Base-by-base conservation (phyloP, 768 basidiomycete genomes). In the Pulveroboletus sp. region DNA sequence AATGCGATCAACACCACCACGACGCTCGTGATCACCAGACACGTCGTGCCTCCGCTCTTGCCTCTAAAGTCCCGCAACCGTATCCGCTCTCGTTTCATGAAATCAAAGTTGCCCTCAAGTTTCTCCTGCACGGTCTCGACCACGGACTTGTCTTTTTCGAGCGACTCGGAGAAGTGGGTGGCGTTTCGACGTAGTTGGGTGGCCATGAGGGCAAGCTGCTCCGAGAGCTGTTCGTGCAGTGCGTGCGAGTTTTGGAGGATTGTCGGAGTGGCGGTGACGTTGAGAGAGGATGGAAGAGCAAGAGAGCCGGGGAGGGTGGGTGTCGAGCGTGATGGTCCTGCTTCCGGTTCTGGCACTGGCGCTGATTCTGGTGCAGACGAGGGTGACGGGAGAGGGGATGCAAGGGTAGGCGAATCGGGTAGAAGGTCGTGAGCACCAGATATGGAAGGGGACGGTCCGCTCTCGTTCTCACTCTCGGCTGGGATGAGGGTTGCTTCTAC, bases 151-250 rank as follows among this genome's bases (percentile, higher is more conserved):
- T 97, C 94, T 47, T 83, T 83, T 35, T 73, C 82, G 2, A 98
- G 72, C 11, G 82, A 73, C 5, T 76, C 74, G 5, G 86, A 78
- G 63, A 97, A 94, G 58, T 91, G 82, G 0, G 85, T 63, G 0
- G 92, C 85, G 56, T 95, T 95, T 20, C 80, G 76, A 59, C 88
- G 89, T 43, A 98, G 81, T 63, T 93, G 91, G 10, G 82, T 73
- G 1, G 92, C 91, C 94, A 98, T 97, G 48, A 81, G 67, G 1
- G 82, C 83, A 22, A 94, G 79, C 59, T 90, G 85, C 9, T 73
- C 73, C 0, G 87, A 77, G 40, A 94, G 79, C 20, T 88, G 80
- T 43, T 89, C 79, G 22, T 94, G 92, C 3, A 86, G 69, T 1
- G 76, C 74, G 30, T 65, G 76, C n/a, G 85, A 79, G 51, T 80